These are phyloP conservation scores for Phytophthora tubulina DNA, from an alignment of 352 stramenopile genomes.

Conservation along the genomic window DNA sequence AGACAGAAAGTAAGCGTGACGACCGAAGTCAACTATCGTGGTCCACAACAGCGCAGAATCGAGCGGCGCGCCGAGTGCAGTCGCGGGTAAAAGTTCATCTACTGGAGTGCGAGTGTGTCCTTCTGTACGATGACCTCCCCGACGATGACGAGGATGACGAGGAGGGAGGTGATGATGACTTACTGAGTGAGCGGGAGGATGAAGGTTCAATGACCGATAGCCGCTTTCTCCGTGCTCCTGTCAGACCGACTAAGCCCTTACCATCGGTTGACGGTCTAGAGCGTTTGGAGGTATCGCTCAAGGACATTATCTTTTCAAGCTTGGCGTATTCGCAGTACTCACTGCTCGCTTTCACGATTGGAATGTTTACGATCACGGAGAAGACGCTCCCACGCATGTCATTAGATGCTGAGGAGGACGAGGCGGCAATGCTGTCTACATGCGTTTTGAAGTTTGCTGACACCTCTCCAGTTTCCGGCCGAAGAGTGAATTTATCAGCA, in stretches of 20 bases:
- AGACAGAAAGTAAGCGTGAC: constrained; percentile 34
- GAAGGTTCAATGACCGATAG: constrained; percentile 35
- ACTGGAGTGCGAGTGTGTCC: constrained; percentile 72
- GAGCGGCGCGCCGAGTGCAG: constrained; percentile 54
- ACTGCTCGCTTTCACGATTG: constrained; percentile 63
- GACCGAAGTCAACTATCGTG: constrained; percentile 38
- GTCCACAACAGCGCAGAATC: constrained; percentile 51
- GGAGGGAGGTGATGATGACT: constrained; percentile 31
- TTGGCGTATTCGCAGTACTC: constrained; percentile 70
- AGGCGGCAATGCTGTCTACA: constrained; percentile 67
- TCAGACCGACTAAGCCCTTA: constrained; percentile 45
- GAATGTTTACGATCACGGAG: constrained; percentile 72
- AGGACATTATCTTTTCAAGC: constrained; percentile 76
- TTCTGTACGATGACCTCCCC: constrained; percentile 86
- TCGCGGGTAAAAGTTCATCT: constrained; percentile 83
- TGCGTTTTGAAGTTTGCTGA: constrained; percentile 72
- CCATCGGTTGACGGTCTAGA: constrained; percentile 75
- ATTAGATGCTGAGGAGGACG: constrained; percentile 69
- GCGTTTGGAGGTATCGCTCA: constrained; percentile 69
- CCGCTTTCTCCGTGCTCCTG: constrained; percentile 33
- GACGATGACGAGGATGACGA: constrained; percentile 56
- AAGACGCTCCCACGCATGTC: constrained; percentile 84
- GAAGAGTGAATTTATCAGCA: constrained; percentile 70
- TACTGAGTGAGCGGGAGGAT: constrained; percentile 24
- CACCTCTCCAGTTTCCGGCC: constrained; percentile 61